phyloP scores from a whole-genome alignment of 306 rosid genomes.

The Inga laurina region DNA sequence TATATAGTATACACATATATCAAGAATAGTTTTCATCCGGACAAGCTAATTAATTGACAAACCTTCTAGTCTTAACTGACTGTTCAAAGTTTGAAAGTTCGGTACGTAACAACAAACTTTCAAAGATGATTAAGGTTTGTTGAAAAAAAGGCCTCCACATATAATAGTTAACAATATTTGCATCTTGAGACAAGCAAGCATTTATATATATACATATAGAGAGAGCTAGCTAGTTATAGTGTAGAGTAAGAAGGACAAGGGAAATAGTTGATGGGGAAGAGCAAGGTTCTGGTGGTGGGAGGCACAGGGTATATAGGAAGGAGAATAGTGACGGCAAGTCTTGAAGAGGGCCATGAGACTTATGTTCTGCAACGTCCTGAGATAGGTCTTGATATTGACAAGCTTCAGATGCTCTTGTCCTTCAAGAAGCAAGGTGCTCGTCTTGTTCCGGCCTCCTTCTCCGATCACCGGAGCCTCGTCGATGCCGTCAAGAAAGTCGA shows the following conservation, averaged over 20 bases:
- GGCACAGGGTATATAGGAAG: conserved; percentile 78
- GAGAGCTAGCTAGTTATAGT: background rate
- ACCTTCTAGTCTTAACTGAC: background rate
- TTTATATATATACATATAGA: background rate
- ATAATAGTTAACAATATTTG: background rate
- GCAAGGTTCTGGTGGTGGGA: conserved; percentile 83
- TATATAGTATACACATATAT: too few relatives aligned
- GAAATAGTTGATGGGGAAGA: conserved; percentile 47
- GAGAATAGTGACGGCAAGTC: conserved; percentile 73
- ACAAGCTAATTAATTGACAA: background rate
- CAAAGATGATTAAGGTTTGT: background rate
- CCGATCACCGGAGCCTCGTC: conserved; percentile 65
- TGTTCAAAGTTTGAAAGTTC: background rate
- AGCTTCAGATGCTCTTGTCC: conserved; percentile 58
- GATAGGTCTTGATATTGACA: conserved; percentile 66
- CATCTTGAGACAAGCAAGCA: background rate
- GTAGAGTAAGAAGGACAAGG: background rate
- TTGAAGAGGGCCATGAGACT: conserved; percentile 66
- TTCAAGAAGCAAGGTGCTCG: conserved; percentile 74
- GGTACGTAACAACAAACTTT: background rate
- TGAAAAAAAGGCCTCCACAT: background rate
- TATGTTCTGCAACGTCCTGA: conserved; percentile 69
- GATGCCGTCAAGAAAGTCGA: conserved; percentile 64
- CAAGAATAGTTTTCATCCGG: background rate
- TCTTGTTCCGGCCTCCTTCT: conserved; percentile 65